Percentiles rank a stretch among this genome's conserved stretches.
phyloP scores from a whole-genome alignment of 164 flowering plant species.

The Platanus orientalis region DNA sequence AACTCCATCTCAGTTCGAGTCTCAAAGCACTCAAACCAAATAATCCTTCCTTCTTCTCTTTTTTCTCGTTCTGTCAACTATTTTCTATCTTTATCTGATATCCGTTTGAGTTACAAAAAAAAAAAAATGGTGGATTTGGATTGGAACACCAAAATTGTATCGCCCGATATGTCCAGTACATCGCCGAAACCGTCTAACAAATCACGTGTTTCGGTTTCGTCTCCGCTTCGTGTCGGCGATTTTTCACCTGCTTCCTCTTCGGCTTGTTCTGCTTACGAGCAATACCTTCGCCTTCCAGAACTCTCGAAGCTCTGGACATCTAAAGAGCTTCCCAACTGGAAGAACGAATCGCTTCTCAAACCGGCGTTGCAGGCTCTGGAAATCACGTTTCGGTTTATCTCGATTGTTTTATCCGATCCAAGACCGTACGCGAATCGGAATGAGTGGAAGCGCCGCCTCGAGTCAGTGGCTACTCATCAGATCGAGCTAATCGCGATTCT shows the following conservation, averaged over 20 bases:
- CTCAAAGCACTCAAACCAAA: neutral
- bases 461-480: constrained; percentile 50
- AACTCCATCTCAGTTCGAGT: neutral
- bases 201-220: constrained; percentile 29
- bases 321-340: constrained; percentile 65
- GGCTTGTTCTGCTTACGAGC: constrained; percentile 62
- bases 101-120: neutral
- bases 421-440: constrained; percentile 60
- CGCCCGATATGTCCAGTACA: constrained; percentile 30
- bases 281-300: constrained; percentile 68
- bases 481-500: constrained; percentile 59
- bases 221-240: constrained; percentile 13
- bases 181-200: constrained; percentile 32
- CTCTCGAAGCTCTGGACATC: constrained; percentile 53
- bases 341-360: constrained; percentile 49
- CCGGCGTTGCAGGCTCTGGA: constrained; percentile 83
- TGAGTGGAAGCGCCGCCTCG: constrained; percentile 74
- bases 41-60: neutral
- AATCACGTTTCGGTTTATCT: constrained; percentile 77
- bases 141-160: constrained; percentile 39
- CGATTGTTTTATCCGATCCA: constrained; percentile 65
- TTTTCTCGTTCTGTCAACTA: too few relatives aligned
- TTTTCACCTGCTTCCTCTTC: constrained; percentile 30
- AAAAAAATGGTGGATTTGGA: constrained; percentile 45
- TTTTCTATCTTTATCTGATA: neutral